Percentiles rank a stretch among this genome's conserved stretches.
Evolutionary conservation across 2,329 filamentous ascomycete genomes (phyloP).

Genomic region (Teratosphaeriaceae sp.): DNA sequence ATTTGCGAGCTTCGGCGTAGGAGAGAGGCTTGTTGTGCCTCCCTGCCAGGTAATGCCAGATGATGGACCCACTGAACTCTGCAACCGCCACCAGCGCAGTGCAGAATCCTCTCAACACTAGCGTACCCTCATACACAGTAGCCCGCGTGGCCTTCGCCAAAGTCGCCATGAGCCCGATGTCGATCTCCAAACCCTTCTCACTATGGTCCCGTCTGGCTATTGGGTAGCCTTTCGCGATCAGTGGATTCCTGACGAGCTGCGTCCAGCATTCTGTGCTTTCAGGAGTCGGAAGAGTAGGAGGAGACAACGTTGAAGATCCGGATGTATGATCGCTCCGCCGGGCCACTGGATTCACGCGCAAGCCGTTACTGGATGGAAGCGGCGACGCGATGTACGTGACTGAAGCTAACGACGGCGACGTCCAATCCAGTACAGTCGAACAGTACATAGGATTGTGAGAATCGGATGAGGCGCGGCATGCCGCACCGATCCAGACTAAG

Average conservation of each 20-base stretch:
- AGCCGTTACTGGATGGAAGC: background rate
- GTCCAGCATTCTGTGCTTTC: background rate
- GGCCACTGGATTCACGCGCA: too few species aligned
- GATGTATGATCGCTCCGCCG: too few species aligned
- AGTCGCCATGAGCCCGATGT: background rate
- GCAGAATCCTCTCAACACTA: background rate
- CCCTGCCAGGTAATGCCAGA: background rate
- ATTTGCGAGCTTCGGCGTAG: background rate
- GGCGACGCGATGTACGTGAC: too few species aligned
- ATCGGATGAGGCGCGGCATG: background rate
- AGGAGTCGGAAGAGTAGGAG: too few species aligned
- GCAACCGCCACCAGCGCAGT: background rate
- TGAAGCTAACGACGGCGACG: background rate
- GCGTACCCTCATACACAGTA: background rate
- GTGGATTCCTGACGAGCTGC: background rate
- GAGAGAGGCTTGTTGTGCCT: background rate
- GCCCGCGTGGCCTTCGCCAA: background rate
- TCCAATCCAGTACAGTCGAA: background rate
- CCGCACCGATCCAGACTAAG: background rate
- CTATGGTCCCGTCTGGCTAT: background rate
- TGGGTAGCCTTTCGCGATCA: background rate
- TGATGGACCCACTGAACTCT: background rate
- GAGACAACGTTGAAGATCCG: too few species aligned
- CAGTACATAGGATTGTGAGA: background rate
- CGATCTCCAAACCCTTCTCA: slow-evolving; percentile 1